Evolutionary conservation across 345 rosid genomes (phyloP), one percentile per base, ranked within the genome.

Genomic region (Brassica napus): DNA sequence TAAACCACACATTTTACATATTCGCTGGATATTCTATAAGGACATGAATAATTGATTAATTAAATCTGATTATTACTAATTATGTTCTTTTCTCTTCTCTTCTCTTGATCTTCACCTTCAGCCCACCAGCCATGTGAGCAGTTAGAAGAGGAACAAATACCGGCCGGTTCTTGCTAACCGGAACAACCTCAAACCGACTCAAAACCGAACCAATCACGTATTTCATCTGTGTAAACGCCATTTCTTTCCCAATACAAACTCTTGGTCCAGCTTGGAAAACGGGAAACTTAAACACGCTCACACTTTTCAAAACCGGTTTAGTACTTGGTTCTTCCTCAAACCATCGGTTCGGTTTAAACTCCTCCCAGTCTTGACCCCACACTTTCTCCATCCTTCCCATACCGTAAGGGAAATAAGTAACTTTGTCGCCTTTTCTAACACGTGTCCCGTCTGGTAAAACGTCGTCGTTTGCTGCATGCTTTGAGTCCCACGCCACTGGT

Each of bases 1-100:
- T 35, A 1, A 16, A 23, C 74, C 63, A 67, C 65, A 73, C 57
- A 79, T 68, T 73, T 79, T 60, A 62, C 66, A 62, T 62, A 63
- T 16, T 49, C 31, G 52, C 2, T 80, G 31, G 55, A 80, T 75
- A 75, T 70, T 54, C 31, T 75, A 55, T 57, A 47, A 52, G n/a
- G 34, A 59, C 44, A 64, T 37, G 30, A 39, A 52, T 52, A n/a
- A 4, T 18, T 63, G 30, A 62, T 54, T 64, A 64, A 23, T 42
- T 59, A 37, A 54, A 3, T 58, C 11, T 15, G 62, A 26, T 10
- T 23, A 37, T 18, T 5, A 31, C 26, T 44, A 1, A 16, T 30
- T 23, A 23, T 23, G 24, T 23, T 23, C 24, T 23, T 0, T 23
- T 23, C 24, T 23, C 9, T 1, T 52, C 57, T 52, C 57, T 52